These are phyloP conservation scores for Colletotrichum sansevieriae DNA, from an alignment of 2,329 filamentous ascomycete species.

Conservation along the genomic window DNA sequence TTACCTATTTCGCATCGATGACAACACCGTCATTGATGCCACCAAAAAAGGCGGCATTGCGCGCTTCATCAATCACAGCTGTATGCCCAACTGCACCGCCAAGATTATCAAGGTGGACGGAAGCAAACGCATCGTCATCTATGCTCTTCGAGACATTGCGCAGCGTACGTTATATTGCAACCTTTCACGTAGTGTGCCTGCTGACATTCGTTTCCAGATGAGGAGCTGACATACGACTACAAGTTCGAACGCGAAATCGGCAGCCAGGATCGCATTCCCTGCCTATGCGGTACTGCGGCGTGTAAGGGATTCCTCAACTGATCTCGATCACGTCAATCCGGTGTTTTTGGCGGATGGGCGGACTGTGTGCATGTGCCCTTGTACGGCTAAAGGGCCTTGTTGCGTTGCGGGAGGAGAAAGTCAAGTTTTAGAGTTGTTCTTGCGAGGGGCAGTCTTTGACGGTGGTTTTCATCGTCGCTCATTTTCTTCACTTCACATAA, in stretches of 20 bases:
- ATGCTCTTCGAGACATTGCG: constrained; percentile 93
- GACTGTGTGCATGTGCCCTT: constrained; percentile 30
- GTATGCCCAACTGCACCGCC: constrained; percentile 97
- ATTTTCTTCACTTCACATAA: constrained; percentile 37
- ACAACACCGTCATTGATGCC: constrained; percentile 96
- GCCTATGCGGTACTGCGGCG: constrained; percentile 93
- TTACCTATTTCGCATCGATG: constrained; percentile 98
- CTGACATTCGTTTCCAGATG: constrained; percentile 71
- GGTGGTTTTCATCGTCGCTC: constrained; percentile 26
- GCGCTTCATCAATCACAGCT: constrained; percentile 98
- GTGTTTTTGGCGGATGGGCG: constrained; percentile 36
- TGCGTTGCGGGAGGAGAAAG: constrained; percentile 34
- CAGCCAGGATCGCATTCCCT: constrained; percentile 94
- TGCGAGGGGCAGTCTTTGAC: constrained; percentile 15
- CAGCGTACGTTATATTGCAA: constrained; percentile 77
- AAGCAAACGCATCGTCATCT: constrained; percentile 98
- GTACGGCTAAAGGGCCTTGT: constrained; percentile 20
- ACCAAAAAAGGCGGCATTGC: constrained; percentile 99
- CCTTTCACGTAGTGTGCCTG: background rate
- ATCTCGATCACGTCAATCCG: constrained; percentile 25
- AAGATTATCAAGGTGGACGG: constrained; percentile 99
- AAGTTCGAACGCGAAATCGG: constrained; percentile 99
- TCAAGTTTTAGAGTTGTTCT: constrained; percentile 29
- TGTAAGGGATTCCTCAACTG: constrained; percentile 99
- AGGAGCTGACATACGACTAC: constrained; percentile 99